Evolutionary conservation across 2,329 filamentous ascomycete genomes (phyloP).

Genomic region (Ophiostoma novo-ulmi): DNA sequence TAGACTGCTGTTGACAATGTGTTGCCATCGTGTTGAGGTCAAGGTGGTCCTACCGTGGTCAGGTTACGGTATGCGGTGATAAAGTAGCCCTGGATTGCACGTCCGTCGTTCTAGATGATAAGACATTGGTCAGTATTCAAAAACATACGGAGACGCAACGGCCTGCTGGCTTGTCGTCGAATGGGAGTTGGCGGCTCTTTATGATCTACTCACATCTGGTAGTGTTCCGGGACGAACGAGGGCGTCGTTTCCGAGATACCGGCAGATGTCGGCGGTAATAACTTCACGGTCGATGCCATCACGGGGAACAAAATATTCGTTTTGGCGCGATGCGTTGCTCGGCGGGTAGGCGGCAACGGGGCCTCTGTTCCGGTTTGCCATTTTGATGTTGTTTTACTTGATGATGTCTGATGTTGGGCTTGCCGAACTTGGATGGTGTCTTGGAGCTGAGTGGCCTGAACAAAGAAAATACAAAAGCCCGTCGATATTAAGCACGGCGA

Average conservation of each 20-base stretch:
- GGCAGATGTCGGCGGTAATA: constrained; percentile 78
- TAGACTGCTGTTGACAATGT: not conserved
- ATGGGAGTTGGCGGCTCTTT: not conserved
- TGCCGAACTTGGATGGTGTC: not conserved
- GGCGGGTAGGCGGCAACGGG: constrained; percentile 2
- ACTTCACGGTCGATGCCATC: constrained; percentile 80
- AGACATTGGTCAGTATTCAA: constrained; percentile 17
- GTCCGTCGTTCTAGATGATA: constrained; percentile 46
- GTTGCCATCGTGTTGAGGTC: not conserved
- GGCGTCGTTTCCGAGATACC: constrained; percentile 77
- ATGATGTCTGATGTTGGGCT: not conserved
- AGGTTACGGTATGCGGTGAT: constrained; percentile 75
- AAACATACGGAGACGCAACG: not conserved
- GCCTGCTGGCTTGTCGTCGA: not conserved
- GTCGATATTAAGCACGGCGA: not conserved
- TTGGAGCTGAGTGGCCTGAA: not conserved
- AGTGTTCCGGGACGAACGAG: constrained; percentile 69
- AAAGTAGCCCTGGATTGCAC: constrained; percentile 66
- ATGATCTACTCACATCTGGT: constrained; percentile 50
- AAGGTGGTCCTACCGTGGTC: constrained; percentile 58
- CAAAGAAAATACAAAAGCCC: not conserved
- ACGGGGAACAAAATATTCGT: constrained; percentile 75
- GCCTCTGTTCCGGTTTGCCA: constrained; percentile 19
- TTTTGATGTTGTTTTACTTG: constrained; percentile 14
- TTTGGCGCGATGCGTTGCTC: constrained; percentile 45